phyloP scores from a whole-genome alignment of 805 yeast species.

The Ogataea siamensis region DNA sequence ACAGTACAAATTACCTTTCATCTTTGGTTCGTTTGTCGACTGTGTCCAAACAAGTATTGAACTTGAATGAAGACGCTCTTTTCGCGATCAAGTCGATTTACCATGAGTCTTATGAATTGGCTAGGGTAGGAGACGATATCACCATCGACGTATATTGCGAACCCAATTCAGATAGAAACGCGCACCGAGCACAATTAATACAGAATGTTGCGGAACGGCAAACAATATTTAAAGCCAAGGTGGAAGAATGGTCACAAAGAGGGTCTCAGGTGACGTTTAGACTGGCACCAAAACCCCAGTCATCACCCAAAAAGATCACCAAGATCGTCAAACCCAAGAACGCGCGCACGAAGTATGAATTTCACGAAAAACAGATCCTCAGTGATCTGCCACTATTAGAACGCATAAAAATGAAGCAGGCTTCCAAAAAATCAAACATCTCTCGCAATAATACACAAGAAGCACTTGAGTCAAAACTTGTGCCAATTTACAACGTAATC shows the following conservation, averaged over 20 bases:
- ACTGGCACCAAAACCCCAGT: slow-evolving; percentile 3
- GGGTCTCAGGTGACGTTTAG: slow-evolving; percentile 1
- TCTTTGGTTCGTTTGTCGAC: slow-evolving; percentile 17
- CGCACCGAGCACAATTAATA: slow-evolving; percentile 14
- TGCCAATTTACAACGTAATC: slow-evolving; percentile 24
- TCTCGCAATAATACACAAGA: not conserved
- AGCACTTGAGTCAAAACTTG: slow-evolving; percentile 21
- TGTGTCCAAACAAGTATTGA: slow-evolving; percentile 17
- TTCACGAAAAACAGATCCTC: slow-evolving; percentile 28
- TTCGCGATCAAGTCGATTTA: slow-evolving; percentile 19
- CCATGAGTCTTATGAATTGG: slow-evolving; percentile 18
- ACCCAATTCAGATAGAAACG: not conserved
- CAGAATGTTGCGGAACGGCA: slow-evolving; percentile 15
- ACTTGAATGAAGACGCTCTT: slow-evolving; percentile 12
- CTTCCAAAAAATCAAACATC: slow-evolving; percentile 1
- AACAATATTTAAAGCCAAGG: slow-evolving; percentile 6
- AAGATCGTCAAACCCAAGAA: slow-evolving; percentile 29
- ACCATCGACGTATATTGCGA: slow-evolving; percentile 18
- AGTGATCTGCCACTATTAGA: slow-evolving; percentile 35
- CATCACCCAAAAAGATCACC: not conserved
- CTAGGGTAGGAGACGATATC: slow-evolving; percentile 11
- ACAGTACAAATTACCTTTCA: slow-evolving; percentile 25
- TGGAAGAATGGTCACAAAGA: slow-evolving; percentile 6
- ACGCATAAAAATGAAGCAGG: slow-evolving; percentile 39
- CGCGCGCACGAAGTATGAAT: slow-evolving; percentile 37